Conservation (phyloP, 805 yeast genomes). For the Saturnispora saitoi region DNA sequence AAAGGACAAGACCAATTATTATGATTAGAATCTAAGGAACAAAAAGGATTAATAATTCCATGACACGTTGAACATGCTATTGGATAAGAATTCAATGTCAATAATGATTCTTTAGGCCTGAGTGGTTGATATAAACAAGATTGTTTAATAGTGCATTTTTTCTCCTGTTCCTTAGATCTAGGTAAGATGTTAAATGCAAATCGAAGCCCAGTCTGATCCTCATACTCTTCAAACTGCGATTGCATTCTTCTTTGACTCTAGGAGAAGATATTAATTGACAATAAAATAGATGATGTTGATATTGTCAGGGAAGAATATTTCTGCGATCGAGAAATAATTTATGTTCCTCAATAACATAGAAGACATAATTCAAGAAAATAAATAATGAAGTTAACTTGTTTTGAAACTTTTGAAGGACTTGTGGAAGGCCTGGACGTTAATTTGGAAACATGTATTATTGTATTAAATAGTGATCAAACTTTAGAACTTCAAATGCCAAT, state of each 20-base stretch:
- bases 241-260: constrained; percentile 7
- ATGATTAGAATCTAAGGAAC: constrained; percentile 27
- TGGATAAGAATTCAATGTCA: constrained; percentile 32
- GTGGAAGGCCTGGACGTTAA: background rate
- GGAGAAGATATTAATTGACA: background rate
- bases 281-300: background rate
- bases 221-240: constrained; percentile 40
- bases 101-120: constrained; percentile 35
- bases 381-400: background rate
- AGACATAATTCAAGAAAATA: background rate
- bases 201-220: constrained; percentile 67
- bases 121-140: constrained; percentile 55
- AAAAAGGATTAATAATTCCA: constrained; percentile 46
- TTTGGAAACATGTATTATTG: background rate
- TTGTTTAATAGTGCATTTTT: constrained; percentile 44
- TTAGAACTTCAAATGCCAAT: background rate
- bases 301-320: background rate
- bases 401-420: background rate
- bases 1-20: constrained; percentile 48
- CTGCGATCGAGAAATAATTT: background rate
- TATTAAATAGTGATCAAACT: background rate
- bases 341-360: background rate
- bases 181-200: constrained; percentile 66
- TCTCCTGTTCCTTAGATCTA: constrained; percentile 42
- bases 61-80: constrained; percentile 48